A percentile compares a stretch with the other conserved stretches of the same genome.
phyloP scores from a whole-genome alignment of 352 stramenopile genomes.

The Phytophthora pluvialis region DNA sequence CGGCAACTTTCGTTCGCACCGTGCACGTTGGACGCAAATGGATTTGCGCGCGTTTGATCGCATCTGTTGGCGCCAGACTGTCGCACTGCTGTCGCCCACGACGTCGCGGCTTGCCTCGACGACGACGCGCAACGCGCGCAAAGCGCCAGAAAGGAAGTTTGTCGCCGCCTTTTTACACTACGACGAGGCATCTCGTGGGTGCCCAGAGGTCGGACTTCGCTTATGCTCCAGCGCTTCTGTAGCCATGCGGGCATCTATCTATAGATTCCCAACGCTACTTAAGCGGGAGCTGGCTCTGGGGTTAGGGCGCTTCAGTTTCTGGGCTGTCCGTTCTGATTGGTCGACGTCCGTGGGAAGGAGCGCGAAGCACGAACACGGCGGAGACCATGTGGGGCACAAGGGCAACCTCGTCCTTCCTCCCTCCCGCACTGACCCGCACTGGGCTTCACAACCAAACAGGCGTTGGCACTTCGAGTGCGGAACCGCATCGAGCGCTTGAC shows the following conservation, averaged over 20 bases:
- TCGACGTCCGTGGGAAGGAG: slow-evolving; percentile 6
- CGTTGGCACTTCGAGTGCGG: slow-evolving; percentile 20
- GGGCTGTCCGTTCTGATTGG: slow-evolving; percentile 23
- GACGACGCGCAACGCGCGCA: not conserved
- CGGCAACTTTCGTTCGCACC: slow-evolving; percentile 26
- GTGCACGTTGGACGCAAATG: slow-evolving; percentile 3
- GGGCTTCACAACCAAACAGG: slow-evolving; percentile 26
- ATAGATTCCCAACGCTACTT: slow-evolving; percentile 16
- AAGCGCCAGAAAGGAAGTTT: not conserved
- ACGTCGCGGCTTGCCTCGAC: not conserved
- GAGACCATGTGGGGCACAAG: not conserved
- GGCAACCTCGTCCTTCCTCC: not conserved
- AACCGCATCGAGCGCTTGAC: slow-evolving; percentile 4
- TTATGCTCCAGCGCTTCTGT: not conserved
- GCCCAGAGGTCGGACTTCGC: not conserved
- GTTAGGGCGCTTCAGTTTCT: slow-evolving; percentile 16
- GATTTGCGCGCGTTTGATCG: slow-evolving; percentile 24
- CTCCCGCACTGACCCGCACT: slow-evolving; percentile 14
- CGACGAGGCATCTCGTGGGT: not conserved
- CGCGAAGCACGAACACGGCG: not conserved
- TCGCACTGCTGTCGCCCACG: not conserved
- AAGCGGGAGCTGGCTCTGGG: slow-evolving; percentile 28
- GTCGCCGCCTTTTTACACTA: no score
- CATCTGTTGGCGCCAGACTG: slow-evolving; percentile 2
- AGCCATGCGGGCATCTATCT: not conserved